A percentile compares a stretch with the other conserved stretches of the same genome.
Evolutionary conservation across 768 basidiomycete species (phyloP).

Genomic region (Leccinum rimulosum): DNA sequence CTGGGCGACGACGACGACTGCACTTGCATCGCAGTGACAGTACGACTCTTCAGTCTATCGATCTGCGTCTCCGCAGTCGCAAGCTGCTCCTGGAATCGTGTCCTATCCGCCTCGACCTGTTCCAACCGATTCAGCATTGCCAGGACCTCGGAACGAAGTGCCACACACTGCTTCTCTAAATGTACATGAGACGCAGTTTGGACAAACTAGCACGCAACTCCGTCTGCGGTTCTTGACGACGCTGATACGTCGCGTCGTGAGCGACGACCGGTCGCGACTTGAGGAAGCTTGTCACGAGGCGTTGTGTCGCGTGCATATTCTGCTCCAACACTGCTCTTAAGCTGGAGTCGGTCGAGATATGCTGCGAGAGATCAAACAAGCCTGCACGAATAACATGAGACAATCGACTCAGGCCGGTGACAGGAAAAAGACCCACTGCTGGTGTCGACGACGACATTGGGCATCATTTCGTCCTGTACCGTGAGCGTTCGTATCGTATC

Average conservation of each 20-base stretch:
- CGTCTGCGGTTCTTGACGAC: constrained; percentile 53
- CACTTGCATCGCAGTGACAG: constrained; percentile 47
- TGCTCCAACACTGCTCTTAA: constrained; percentile 47
- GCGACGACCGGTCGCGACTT: constrained; percentile 33
- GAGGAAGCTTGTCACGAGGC: constrained; percentile 57
- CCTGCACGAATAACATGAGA: constrained; percentile 17
- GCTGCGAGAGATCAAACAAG: constrained; percentile 33
- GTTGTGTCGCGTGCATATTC: constrained; percentile 56
- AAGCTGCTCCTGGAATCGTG: constrained; percentile 50
- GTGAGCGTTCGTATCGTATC: constrained; percentile 63
- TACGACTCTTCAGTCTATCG: constrained; percentile 57
- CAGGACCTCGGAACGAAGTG: constrained; percentile 58
- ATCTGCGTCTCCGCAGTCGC: constrained; percentile 56
- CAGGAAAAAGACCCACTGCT: constrained; percentile 33
- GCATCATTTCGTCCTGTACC: constrained; percentile 48
- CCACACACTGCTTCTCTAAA: constrained; percentile 44
- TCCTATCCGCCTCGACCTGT: constrained; percentile 48
- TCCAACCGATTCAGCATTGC: constrained; percentile 47
- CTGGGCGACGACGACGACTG: constrained; percentile 34
- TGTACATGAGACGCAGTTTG: neutral
- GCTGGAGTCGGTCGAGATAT: constrained; percentile 28
- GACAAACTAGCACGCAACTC: constrained; percentile 45
- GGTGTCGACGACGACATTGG: constrained; percentile 40
- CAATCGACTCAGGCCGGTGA: neutral
- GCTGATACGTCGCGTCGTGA: constrained; percentile 40